A percentile compares a stretch with the other conserved stretches of the same genome.
phyloP scores from a whole-genome alignment of 345 rosid species.

The Camelina sativa region DNA sequence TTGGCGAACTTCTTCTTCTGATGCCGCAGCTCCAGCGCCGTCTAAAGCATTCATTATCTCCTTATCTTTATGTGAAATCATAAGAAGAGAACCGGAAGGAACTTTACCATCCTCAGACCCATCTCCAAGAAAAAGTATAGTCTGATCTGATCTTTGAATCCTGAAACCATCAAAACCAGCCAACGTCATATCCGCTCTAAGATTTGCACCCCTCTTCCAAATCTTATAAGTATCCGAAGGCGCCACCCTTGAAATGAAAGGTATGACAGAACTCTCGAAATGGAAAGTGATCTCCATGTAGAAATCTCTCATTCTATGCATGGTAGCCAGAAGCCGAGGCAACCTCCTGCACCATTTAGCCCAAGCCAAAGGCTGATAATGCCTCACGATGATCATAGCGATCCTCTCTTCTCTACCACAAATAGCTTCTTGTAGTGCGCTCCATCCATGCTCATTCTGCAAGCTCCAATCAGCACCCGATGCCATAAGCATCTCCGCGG shows the following conservation, averaged over 20 bases:
- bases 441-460: constrained; percentile 98
- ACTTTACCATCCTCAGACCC: constrained; percentile 88
- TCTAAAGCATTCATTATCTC: constrained; percentile 98
- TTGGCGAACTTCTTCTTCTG: constrained; percentile 89
- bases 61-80: constrained; percentile 94
- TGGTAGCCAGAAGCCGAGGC: constrained; percentile 82
- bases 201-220: constrained; percentile 95
- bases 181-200: constrained; percentile 97
- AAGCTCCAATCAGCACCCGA: constrained; percentile 99
- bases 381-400: constrained; percentile 85
- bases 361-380: constrained; percentile 96
- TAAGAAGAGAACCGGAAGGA: constrained; percentile 84
- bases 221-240: constrained; percentile 99
- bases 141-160: constrained; percentile 93
- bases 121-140: constrained; percentile 92
- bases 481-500: constrained; percentile 94
- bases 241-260: constrained; percentile 92
- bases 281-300: constrained; percentile 98
- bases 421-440: constrained; percentile 96
- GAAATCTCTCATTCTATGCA: constrained; percentile 96
- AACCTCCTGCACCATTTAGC: constrained; percentile 98
- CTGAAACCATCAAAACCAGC: constrained; percentile 95
- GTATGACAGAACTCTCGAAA: constrained; percentile 96
- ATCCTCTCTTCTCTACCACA: constrained; percentile 81
- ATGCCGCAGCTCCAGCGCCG: constrained; percentile 87